A percentile compares a stretch with the other conserved stretches of the same genome.
These are phyloP conservation scores for Penicillium arizonense DNA, from an alignment of 495 filamentous ascomycete species.

Conservation along the genomic window DNA sequence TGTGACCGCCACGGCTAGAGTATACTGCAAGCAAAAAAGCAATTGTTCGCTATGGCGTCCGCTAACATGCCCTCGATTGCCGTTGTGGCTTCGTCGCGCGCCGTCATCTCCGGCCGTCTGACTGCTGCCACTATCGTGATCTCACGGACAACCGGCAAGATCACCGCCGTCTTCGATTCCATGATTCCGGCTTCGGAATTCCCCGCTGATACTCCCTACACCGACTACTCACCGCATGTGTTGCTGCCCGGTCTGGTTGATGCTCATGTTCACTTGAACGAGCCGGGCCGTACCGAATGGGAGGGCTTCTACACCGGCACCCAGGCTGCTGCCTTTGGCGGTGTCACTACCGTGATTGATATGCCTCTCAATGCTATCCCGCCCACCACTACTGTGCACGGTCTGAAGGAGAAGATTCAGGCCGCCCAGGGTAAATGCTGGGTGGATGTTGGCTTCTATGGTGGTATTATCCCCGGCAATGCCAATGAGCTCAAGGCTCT, in stretches of 20 bases:
- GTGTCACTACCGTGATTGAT: conserved; percentile 96
- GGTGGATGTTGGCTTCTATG: conserved; percentile 99
- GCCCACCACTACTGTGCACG: conserved; percentile 85
- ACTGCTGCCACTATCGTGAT: conserved; percentile 78
- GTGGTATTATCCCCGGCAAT: conserved; percentile 92
- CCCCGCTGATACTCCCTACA: conserved; percentile 67
- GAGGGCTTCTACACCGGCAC: conserved; percentile 96
- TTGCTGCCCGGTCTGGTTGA: conserved; percentile 92
- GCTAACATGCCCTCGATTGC: conserved; percentile 48
- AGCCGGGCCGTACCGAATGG: conserved; percentile 97
- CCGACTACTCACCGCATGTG: conserved; percentile 82
- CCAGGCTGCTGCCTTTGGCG: conserved; percentile 88
- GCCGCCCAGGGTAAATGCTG: conserved; percentile 91
- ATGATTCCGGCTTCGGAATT: conserved; percentile 73
- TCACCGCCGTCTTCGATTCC: conserved; percentile 70
- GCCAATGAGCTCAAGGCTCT: conserved; percentile 73
- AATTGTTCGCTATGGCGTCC: conserved; percentile 21
- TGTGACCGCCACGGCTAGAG: too few species aligned
- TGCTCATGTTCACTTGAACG: conserved; percentile 96
- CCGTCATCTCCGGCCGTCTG: conserved; percentile 65
- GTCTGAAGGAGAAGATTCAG: conserved; percentile 77
- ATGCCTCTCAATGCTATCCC: conserved; percentile 99
- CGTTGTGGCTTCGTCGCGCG: conserved; percentile 80
- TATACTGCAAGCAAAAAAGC: too few species aligned
- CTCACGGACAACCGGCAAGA: conserved; percentile 78